Conservation (phyloP, 2,329 filamentous ascomycete genomes). For the Ramichloridium luteum region DNA sequence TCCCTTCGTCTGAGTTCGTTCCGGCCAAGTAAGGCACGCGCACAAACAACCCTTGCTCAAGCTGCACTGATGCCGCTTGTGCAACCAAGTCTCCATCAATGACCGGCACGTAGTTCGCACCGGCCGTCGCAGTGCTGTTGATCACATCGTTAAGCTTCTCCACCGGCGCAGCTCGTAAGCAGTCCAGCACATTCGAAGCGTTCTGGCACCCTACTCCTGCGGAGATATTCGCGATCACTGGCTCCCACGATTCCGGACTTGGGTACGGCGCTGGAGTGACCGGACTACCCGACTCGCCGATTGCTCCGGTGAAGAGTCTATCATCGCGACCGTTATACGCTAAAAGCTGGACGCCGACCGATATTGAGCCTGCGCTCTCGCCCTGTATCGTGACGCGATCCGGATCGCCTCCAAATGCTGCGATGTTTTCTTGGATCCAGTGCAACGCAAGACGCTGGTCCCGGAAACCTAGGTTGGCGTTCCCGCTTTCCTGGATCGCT, state of each 20-base stretch:
- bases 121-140: slow-evolving; percentile 14
- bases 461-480: slow-evolving; percentile 34
- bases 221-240: slow-evolving; percentile 19
- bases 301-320: slow-evolving; percentile 41
- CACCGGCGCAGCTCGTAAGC: slow-evolving; percentile 16
- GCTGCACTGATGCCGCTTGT: slow-evolving; percentile 9
- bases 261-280: slow-evolving; percentile 13
- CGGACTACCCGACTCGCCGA: slow-evolving; percentile 34
- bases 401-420: slow-evolving; percentile 20
- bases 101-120: slow-evolving; percentile 13
- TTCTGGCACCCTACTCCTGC: slow-evolving; percentile 12
- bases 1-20: slow-evolving; percentile 19
- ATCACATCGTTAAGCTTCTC: slow-evolving; percentile 15
- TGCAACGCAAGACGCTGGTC: slow-evolving; percentile 27
- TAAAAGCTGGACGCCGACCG: slow-evolving; percentile 39
- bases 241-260: slow-evolving; percentile 14
- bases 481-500: slow-evolving; percentile 39
- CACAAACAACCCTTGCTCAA: slow-evolving; percentile 16
- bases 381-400: slow-evolving; percentile 18
- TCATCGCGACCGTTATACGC: slow-evolving; percentile 45
- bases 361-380: slow-evolving; percentile 27
- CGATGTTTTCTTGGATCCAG: slow-evolving; percentile 24
- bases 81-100: slow-evolving; percentile 20
- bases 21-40: slow-evolving; percentile 19
- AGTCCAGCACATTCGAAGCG: slow-evolving; percentile 24